These are phyloP conservation scores for Moringa oleifera DNA, from an alignment of 345 rosid genomes.

Conservation along the genomic window DNA sequence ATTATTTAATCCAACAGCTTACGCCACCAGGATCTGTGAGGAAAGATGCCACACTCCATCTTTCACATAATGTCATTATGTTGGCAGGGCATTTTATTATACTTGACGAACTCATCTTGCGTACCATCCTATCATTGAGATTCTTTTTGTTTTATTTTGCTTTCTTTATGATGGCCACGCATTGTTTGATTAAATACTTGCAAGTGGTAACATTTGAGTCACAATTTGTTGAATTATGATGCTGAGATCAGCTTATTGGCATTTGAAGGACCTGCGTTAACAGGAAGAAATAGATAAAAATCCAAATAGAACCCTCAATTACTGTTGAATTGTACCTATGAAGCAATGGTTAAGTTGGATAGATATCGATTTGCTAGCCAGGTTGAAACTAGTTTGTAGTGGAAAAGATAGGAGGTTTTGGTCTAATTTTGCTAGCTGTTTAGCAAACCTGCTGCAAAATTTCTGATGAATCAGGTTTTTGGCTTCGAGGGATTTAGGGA, in stretches of 20 bases:
- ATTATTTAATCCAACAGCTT: background rate
- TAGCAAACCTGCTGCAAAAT: too few species aligned
- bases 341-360: background rate
- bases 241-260: too few species aligned
- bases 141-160: background rate
- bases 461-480: too few species aligned
- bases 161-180: background rate
- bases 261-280: background rate
- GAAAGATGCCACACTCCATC: background rate
- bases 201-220: too few species aligned
- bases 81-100: conserved; percentile 3
- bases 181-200: background rate
- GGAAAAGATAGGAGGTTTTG: too few species aligned
- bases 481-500: too few species aligned
- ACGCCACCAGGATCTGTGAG: background rate
- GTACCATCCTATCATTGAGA: background rate
- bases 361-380: too few species aligned
- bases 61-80: background rate
- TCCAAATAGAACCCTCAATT: too few species aligned
- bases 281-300: background rate
- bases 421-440: too few species aligned
- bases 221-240: too few species aligned
- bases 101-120: background rate
- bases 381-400: too few species aligned
- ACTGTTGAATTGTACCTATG: background rate